Base-by-base conservation (phyloP, 23 red algal species). In the Agarophyton chilense region DNA sequence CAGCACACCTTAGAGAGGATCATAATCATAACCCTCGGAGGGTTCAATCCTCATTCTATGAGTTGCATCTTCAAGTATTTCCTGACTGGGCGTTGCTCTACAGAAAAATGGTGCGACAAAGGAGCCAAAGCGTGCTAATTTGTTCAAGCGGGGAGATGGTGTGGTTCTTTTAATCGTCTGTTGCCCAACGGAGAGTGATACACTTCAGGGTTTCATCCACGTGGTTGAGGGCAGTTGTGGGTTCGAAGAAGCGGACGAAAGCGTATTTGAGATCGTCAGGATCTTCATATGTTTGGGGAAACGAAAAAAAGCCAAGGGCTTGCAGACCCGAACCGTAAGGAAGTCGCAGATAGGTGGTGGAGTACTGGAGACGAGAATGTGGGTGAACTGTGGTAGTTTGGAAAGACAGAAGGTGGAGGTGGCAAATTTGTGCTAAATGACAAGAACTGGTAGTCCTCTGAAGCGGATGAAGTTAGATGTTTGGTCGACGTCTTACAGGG, bases 161-260 rank as follows among this genome's bases (percentile, higher is more conserved):
- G 47, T 76, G 38, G 26, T 49, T 39, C 24, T 77, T 47, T n/a
- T n/a, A n/a, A n/a, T n/a, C n/a, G n/a, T n/a, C n/a, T n/a, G n/a
- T n/a, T n/a, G n/a, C n/a, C n/a, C n/a, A n/a, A n/a, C n/a, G n/a
- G n/a, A n/a, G n/a, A n/a, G n/a, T n/a, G n/a, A n/a, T n/a, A n/a
- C n/a, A n/a, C n/a, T n/a, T n/a, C n/a, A n/a, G n/a, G n/a, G n/a
- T n/a, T n/a, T n/a, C n/a, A n/a, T n/a, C n/a, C n/a, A n/a, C n/a
- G n/a, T n/a, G n/a, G n/a, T n/a, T n/a, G n/a, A n/a, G n/a, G n/a
- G n/a, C n/a, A n/a, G n/a, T n/a, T n/a, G n/a, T n/a, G n/a, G n/a
- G n/a, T n/a, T n/a, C n/a, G n/a, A n/a, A n/a, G n/a, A n/a, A 77
- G 8, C 47, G 72, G 19, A 77, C 72, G 38, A 77, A 77, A n/a